These are phyloP conservation scores for Boletus rex-veris DNA, from an alignment of 768 basidiomycete species.

Conservation along the genomic window DNA sequence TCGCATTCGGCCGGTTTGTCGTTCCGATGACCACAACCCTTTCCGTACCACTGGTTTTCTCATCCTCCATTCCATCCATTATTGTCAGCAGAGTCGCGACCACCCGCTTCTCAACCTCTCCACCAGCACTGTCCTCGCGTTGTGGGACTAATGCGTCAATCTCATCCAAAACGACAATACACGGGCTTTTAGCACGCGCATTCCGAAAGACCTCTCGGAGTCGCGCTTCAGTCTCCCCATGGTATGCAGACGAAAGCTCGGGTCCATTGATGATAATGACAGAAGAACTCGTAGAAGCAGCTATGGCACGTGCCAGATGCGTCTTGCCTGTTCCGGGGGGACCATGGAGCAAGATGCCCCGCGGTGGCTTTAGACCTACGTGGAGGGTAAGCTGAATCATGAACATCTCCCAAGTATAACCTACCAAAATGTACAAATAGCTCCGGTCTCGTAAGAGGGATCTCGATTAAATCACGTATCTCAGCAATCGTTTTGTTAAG, in stretches of 20 bases:
- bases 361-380: constrained; percentile 90
- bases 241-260: constrained; percentile 91
- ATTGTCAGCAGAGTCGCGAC: constrained; percentile 93
- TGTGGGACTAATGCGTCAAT: constrained; percentile 92
- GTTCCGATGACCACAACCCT: constrained; percentile 94
- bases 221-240: constrained; percentile 93
- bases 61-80: constrained; percentile 82
- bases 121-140: constrained; percentile 84
- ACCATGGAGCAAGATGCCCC: constrained; percentile 91
- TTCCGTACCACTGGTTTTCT: constrained; percentile 38
- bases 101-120: constrained; percentile 94
- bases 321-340: constrained; percentile 99
- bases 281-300: constrained; percentile 77
- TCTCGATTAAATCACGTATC: constrained; percentile 82
- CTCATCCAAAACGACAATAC: constrained; percentile 94
- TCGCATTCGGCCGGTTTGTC: constrained; percentile 92
- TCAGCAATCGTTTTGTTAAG: constrained; percentile 82
- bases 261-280: constrained; percentile 96
- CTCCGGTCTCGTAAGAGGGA: constrained; percentile 79
- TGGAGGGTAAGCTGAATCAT: constrained; percentile 14
- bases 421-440: constrained; percentile 74
- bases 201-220: constrained; percentile 87
- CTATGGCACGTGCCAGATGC: constrained; percentile 91
- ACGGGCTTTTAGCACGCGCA: constrained; percentile 78
- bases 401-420: constrained; percentile 14